Base-by-base conservation (phyloP, 1,284 basidiomycete genomes). In the Heterobasidion occidentale region DNA sequence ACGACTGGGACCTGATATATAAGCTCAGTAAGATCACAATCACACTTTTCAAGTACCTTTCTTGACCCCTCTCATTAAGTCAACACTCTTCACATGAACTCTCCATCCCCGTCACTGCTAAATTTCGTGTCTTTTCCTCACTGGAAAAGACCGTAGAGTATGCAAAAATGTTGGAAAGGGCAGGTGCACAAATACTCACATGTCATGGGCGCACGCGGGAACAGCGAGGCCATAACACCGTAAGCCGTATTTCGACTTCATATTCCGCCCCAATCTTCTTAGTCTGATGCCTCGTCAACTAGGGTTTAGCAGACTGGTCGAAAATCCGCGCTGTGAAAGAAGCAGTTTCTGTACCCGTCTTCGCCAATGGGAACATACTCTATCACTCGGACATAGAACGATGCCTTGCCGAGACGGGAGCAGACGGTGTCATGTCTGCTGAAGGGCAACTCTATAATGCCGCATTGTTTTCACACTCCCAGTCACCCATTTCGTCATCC, bases 311-410 rank as follows among this genome's bases (percentile, higher is more conserved):
- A 1, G 91, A 93, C 62, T 97, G 88, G 86, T 72, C 71, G 38
- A 86, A 94, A 70, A 95, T 97, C 65, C 77, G 78, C 15, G 88
- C 90, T 0, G 92, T 97, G 60, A 95, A 94, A 69, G 69, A 89
- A 63, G 90, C 92, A 0, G 92, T 98, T 35, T 86, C 82, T 1
- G 84, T 98, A 0, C 96, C 96, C 0, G 94, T 98, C 1, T 92
- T 99, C 67, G 95, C 96, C 0, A 99, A 99, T 68, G 96, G 96
- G n/a, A 98, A 98, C 68, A 84, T 98, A 52, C 81, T 98, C 9
- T 94, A 82, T 69, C 80, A 88, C 50, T 79, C 84, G 27, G 94
- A 99, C 68, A 83, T 95, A 53, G 77, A 80, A 47, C 75, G 77
- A 7, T 96, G 94, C 67, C 71, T 99, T 27, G 77, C 79, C 14